Base-by-base conservation (phyloP, 805 yeast species). In the Metschnikowia gruessii region DNA sequence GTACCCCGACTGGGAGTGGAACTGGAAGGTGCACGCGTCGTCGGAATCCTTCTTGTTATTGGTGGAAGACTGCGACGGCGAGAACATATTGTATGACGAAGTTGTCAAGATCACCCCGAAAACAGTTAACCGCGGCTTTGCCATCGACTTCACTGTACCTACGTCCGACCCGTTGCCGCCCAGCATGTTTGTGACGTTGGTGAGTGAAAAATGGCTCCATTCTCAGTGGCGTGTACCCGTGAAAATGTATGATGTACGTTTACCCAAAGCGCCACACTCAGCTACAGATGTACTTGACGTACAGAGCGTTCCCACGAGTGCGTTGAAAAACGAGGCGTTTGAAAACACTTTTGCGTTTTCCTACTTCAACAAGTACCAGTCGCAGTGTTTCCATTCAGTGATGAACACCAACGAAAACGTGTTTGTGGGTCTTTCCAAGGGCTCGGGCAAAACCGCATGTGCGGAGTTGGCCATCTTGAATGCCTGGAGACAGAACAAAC, bases 161-260 rank as follows among this genome's bases (percentile, higher is more conserved):
- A 46, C 83, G 0, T 45, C 50, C 18, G 50, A 32, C 4, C 49
- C 52, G 1, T 37, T 63, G 1, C 77, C 75, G 31, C 96, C 97
- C 0, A 83, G 81, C 54, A 82, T 85, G 53, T 88, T 85, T 62
- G 75, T 90, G 4, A 73, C 85, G 0, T 62, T 91, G 11, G 65
- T 85, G 2, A 88, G 95, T 47, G 95, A 91, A 48, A 80, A 75
- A 49, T 94, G 98, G 99, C 65, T 90, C 4, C 91, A 87, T 51
- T 80, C 89, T 47, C 87, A 79, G 45, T 70, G 75, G 51, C 79
- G 77, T 49, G 60, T 77, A 1, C 87, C 96, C 0, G 70, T 89
- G 1, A 63, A 80, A 46, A 65, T 88, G 49, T 67, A 72, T 28
- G 60, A 68, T 18, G 53, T 86, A 44, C 69, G 66, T 29, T 42